A percentile compares a stretch with the other conserved stretches of the same genome.
phyloP scores from a whole-genome alignment of 2,329 filamentous ascomycete genomes.

The Didymella exigua region DNA sequence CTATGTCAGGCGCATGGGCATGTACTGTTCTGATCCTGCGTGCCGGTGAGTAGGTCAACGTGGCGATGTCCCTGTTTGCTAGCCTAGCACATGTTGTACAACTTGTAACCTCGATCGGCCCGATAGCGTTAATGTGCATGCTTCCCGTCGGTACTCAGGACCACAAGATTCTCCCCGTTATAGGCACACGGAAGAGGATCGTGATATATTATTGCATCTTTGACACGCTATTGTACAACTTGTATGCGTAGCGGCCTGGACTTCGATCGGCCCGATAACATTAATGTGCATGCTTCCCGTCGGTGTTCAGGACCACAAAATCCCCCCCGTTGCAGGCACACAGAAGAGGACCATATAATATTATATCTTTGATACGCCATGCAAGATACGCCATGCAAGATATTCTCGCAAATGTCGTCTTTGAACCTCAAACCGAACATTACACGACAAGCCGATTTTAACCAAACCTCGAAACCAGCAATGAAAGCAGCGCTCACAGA shows the following conservation, averaged over 20 bases:
- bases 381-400: neutral
- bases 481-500: constrained; percentile 2
- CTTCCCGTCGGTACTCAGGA: neutral
- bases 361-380: neutral
- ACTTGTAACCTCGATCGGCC: constrained; percentile 1
- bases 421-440: neutral
- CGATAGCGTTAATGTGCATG: constrained; percentile 4
- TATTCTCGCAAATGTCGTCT: neutral
- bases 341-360: neutral
- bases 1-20: too few relatives aligned
- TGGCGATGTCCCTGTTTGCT: neutral
- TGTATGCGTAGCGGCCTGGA: neutral
- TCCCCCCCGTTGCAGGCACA: neutral
- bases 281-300: neutral
- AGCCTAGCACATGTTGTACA: neutral
- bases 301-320: neutral
- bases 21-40: neutral
- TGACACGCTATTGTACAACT: neutral
- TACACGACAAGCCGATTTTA: neutral
- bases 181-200: neutral
- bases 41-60: neutral
- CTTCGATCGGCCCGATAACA: constrained; percentile 3
- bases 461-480: neutral
- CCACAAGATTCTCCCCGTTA: neutral
- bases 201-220: neutral